Evolutionary conservation across 2,329 filamentous ascomycete species (phyloP).

Genomic region (Monosporascus sp.): DNA sequence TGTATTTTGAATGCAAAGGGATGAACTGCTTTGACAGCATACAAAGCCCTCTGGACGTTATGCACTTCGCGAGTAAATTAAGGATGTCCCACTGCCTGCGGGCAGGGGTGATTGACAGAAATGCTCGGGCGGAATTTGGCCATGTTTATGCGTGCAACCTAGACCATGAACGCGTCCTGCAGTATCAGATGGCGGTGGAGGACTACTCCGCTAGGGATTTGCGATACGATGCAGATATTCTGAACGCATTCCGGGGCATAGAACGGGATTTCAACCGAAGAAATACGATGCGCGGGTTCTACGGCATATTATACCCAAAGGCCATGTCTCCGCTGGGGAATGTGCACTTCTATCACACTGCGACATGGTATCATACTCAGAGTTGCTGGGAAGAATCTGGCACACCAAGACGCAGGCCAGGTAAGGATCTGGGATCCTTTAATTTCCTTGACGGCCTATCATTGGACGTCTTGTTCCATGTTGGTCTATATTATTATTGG

Average conservation of each 20-base stretch:
- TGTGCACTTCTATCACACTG: no score
- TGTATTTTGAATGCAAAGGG: constrained; percentile 7
- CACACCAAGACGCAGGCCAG: no score
- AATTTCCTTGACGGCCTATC: no score
- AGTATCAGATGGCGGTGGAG: neutral
- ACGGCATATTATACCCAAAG: neutral
- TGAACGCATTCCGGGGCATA: constrained; percentile 1
- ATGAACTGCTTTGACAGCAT: constrained; percentile 3
- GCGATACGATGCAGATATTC: neutral
- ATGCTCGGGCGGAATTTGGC: no score
- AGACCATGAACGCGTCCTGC: neutral
- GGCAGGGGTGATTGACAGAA: neutral
- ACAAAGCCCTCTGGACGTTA: neutral
- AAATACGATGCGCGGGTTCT: neutral
- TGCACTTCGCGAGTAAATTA: neutral
- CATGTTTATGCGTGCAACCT: neutral
- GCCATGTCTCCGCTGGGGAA: no score
- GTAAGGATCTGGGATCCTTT: no score
- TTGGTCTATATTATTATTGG: no score
- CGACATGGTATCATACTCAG: no score
- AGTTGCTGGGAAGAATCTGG: no score
- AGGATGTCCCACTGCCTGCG: neutral
- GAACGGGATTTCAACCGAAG: neutral
- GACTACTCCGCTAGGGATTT: neutral
- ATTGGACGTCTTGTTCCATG: no score